Evolutionary conservation across 768 basidiomycete genomes (phyloP).

Genomic region (Russula vinacea): DNA sequence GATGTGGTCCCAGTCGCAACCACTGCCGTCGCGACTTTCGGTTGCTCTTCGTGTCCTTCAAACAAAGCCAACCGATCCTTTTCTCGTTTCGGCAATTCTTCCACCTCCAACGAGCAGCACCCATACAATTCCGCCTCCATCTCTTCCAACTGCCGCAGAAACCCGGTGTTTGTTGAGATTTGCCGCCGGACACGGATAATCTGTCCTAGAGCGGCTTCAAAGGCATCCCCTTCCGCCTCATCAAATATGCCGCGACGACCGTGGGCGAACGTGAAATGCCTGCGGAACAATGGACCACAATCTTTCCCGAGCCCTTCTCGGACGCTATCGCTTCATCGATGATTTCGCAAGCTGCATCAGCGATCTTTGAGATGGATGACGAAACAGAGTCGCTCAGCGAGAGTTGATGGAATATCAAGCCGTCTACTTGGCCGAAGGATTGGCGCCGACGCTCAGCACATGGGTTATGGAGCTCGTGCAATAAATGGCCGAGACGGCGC

Average conservation of each 20-base stretch:
- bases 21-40: too few relatives aligned
- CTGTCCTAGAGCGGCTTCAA: constrained; percentile 40
- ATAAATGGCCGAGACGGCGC: constrained; percentile 41
- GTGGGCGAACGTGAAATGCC: constrained; percentile 48
- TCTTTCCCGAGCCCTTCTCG: constrained; percentile 32
- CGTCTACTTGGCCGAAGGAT: constrained; percentile 36
- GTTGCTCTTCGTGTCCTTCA: background rate
- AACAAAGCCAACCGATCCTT: constrained; percentile 32
- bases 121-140: constrained; percentile 33
- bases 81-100: constrained; percentile 38
- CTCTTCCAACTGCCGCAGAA: constrained; percentile 44
- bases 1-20: too few relatives aligned
- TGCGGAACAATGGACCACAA: constrained; percentile 47
- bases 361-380: constrained; percentile 35
- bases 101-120: constrained; percentile 37
- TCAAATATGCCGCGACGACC: constrained; percentile 43
- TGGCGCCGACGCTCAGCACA: constrained; percentile 31
- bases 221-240: constrained; percentile 39
- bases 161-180: constrained; percentile 44
- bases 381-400: constrained; percentile 39
- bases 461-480: constrained; percentile 38
- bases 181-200: constrained; percentile 39
- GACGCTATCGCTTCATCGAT: constrained; percentile 33
- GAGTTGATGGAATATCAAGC: constrained; percentile 41
- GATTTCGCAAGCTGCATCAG: constrained; percentile 35